Evolutionary conservation across 805 yeast species (phyloP).

Genomic region (Wickerhamiella occidentalis): DNA sequence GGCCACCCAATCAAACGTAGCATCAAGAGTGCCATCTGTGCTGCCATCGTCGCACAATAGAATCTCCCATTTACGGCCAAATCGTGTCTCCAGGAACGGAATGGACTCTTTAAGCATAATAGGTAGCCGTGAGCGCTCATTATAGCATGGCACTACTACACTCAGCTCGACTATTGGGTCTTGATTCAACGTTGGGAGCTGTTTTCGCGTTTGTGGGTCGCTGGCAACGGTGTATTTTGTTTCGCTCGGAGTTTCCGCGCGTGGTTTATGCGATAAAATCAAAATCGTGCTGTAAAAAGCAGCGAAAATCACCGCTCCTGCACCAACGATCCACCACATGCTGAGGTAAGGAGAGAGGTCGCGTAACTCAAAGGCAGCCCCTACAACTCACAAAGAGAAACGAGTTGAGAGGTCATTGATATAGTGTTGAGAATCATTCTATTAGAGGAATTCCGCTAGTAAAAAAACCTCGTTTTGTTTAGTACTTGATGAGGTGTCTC

Average conservation of each 20-base stretch:
- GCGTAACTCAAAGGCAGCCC: too few species aligned
- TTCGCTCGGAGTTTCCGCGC: constrained; percentile 44
- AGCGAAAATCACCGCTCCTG: too few species aligned
- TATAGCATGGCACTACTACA: constrained; percentile 87
- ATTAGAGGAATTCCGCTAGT: too few species aligned
- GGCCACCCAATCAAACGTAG: constrained; percentile 48
- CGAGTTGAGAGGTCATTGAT: too few species aligned
- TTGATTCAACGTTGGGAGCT: constrained; percentile 24
- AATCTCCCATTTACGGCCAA: constrained; percentile 49
- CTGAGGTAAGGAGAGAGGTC: neutral
- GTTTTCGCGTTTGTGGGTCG: constrained; percentile 29
- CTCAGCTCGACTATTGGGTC: constrained; percentile 41
- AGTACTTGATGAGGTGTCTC: too few species aligned
- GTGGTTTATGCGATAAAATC: constrained; percentile 51
- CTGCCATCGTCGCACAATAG: constrained; percentile 89
- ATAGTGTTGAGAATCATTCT: too few species aligned
- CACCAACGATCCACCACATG: neutral
- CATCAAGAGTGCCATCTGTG: constrained; percentile 61
- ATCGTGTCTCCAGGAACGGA: constrained; percentile 35
- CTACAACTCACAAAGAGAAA: too few species aligned
- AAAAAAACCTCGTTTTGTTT: too few species aligned
- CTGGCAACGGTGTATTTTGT: constrained; percentile 39
- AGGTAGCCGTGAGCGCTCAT: constrained; percentile 64
- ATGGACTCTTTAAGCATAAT: constrained; percentile 32
- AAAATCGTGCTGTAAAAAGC: constrained; percentile 31